A percentile compares a stretch with the other conserved stretches of the same genome.
phyloP scores from a whole-genome alignment of 148 eudicot genomes.

The Arbutus unedo region DNA sequence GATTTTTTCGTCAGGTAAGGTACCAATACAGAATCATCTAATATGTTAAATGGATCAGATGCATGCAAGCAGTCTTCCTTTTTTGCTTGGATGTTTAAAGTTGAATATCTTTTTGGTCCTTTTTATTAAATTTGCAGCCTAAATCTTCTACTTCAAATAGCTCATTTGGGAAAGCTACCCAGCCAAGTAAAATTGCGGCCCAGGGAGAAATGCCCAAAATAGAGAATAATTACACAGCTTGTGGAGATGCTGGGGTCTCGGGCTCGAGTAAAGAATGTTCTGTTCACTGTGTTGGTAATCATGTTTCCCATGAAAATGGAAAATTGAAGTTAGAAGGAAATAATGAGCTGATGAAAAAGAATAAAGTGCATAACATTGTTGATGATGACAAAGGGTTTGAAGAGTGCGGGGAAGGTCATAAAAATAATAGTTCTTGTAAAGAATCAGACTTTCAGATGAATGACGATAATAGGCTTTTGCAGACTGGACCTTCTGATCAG shows the following conservation, averaged over 20 bases:
- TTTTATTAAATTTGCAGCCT: slow-evolving; percentile 22
- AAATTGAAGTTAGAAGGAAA: slow-evolving; percentile 20
- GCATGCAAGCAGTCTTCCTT: not conserved
- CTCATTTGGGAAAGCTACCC: slow-evolving; percentile 24
- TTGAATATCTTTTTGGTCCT: slow-evolving; percentile 3
- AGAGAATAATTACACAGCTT: slow-evolving; percentile 11
- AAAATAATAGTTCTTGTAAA: slow-evolving; percentile 8
- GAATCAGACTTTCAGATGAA: slow-evolving; percentile 21
- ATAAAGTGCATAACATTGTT: slow-evolving; percentile 14
- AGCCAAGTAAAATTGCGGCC: slow-evolving; percentile 24
- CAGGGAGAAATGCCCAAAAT: slow-evolving; percentile 9
- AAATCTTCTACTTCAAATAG: slow-evolving; percentile 30
- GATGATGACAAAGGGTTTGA: slow-evolving; percentile 16
- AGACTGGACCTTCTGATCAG: slow-evolving; percentile 15
- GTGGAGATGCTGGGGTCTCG: slow-evolving; percentile 15
- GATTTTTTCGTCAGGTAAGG: slow-evolving; percentile 79
- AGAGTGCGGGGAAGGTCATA: slow-evolving; percentile 13
- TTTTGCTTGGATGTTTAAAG: not conserved
- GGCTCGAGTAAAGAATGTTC: slow-evolving; percentile 30
- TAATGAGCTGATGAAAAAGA: slow-evolving; percentile 16
- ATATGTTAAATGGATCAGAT: not conserved
- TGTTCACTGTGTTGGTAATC: slow-evolving; percentile 20
- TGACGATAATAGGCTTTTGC: slow-evolving; percentile 16
- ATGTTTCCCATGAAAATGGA: slow-evolving; percentile 16
- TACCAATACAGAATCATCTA: slow-evolving; percentile 2